A percentile compares a stretch with the other conserved stretches of the same genome.
These are phyloP conservation scores for Batkoa obscura DNA, from an alignment of 371 early-diverging fungal genomes.

Conservation along the genomic window DNA sequence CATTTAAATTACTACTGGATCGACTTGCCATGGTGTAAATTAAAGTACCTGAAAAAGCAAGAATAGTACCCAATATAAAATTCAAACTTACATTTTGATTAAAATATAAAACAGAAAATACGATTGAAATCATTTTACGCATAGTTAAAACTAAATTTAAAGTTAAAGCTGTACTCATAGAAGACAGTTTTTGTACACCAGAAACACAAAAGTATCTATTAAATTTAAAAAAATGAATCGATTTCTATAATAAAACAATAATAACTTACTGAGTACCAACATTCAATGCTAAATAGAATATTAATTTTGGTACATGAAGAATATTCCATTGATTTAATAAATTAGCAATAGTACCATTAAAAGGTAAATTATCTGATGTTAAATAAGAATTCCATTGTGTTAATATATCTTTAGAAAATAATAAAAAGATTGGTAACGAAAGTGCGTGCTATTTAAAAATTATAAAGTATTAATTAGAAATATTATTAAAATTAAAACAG, in stretches of 20 bases:
- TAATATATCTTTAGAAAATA: conserved; percentile 42
- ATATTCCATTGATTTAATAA: conserved; percentile 11
- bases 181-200: conserved; percentile 66
- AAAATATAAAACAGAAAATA: conserved; percentile 69
- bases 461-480: neutral
- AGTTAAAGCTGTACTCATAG: conserved; percentile 55
- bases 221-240: neutral
- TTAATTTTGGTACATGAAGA: conserved; percentile 31
- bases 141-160: conserved; percentile 69
- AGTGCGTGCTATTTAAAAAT: conserved; percentile 37
- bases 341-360: conserved; percentile 15
- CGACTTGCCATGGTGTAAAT: neutral
- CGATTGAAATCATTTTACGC: conserved; percentile 61
- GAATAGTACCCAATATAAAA: conserved; percentile 1
- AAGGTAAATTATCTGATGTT: conserved; percentile 23
- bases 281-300: conserved; percentile 47
- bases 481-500: too few species aligned
- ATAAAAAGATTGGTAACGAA: conserved; percentile 54
- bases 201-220: conserved; percentile 50
- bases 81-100: conserved; percentile 9
- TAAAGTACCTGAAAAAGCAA: conserved; percentile 5
- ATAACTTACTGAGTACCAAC: conserved; percentile 57
- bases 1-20: too few species aligned
- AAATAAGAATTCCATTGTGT: conserved; percentile 26
- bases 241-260: neutral